These are phyloP conservation scores for Phoma herbarum DNA, from an alignment of 2,329 filamentous ascomycete species.

Conservation along the genomic window DNA sequence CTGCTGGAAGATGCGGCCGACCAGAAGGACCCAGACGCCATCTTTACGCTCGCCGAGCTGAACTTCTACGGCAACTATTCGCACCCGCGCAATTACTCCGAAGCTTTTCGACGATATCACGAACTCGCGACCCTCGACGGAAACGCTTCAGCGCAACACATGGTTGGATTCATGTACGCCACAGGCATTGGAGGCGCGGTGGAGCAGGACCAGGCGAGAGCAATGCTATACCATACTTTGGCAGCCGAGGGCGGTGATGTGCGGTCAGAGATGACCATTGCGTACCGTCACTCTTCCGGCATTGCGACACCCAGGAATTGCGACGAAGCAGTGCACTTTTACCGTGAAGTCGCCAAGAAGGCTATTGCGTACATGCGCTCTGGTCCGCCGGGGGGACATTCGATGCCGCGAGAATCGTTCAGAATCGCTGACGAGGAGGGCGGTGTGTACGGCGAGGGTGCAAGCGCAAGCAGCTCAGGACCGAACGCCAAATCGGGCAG, in stretches of 20 bases:
- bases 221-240: constrained; percentile 92
- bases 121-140: constrained; percentile 78
- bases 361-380: constrained; percentile 87
- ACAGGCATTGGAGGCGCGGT: constrained; percentile 87
- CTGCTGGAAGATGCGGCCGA: constrained; percentile 67
- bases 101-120: constrained; percentile 83
- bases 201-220: constrained; percentile 86
- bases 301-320: constrained; percentile 88
- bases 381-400: constrained; percentile 87
- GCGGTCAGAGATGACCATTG: constrained; percentile 91
- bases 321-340: constrained; percentile 84
- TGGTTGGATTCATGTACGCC: constrained; percentile 95
- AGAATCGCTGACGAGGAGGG: constrained; percentile 89
- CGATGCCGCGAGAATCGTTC: constrained; percentile 79
- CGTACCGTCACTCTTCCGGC: constrained; percentile 83
- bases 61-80: constrained; percentile 97
- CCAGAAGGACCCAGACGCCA: constrained; percentile 75
- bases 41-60: constrained; percentile 90
- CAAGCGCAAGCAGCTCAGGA: constrained; percentile 88
- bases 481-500: constrained; percentile 78
- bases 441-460: constrained; percentile 93
- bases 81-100: constrained; percentile 80
- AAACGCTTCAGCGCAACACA: constrained; percentile 92
- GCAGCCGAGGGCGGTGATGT: constrained; percentile 85
- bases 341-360: constrained; percentile 93